Conservation (phyloP, 2,329 filamentous ascomycete genomes). For the Colletotrichum liriopes region DNA sequence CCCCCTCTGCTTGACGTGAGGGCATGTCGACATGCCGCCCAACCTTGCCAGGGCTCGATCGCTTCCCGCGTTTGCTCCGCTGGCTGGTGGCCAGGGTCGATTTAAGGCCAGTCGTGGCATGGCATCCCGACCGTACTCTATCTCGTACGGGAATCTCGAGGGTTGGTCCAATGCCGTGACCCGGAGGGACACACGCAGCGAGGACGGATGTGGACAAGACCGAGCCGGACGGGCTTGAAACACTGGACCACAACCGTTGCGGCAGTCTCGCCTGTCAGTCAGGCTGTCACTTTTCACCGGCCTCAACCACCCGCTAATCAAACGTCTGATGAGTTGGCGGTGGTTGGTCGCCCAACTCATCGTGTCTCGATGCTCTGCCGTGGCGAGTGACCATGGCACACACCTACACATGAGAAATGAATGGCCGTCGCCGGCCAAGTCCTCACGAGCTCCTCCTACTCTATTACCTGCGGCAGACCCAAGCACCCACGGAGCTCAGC, state of each 20-base stretch:
- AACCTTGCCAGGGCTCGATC: background rate
- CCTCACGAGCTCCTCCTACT: background rate
- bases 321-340: slow-evolving; percentile 5
- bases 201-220: background rate
- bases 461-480: no score
- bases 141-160: slow-evolving; percentile 1
- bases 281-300: background rate
- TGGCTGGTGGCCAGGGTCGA: background rate
- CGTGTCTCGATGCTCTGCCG: background rate
- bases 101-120: slow-evolving; percentile 6
- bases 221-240: slow-evolving; percentile 10
- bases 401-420: background rate
- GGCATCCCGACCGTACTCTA: slow-evolving; percentile 27
- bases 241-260: background rate
- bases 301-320: background rate
- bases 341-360: background rate
- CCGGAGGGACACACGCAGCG: background rate
- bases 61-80: slow-evolving; percentile 10
- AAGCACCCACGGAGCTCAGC: background rate
- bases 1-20: slow-evolving; percentile 29
- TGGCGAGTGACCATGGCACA: background rate
- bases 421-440: background rate
- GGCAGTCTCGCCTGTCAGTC: background rate
- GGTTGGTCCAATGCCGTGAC: slow-evolving; percentile 2
- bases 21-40: slow-evolving; percentile 20